A percentile compares a stretch with the other conserved stretches of the same genome.
Evolutionary conservation across 306 rosid species (phyloP).

Genomic region (Styphnolobium japonicum): DNA sequence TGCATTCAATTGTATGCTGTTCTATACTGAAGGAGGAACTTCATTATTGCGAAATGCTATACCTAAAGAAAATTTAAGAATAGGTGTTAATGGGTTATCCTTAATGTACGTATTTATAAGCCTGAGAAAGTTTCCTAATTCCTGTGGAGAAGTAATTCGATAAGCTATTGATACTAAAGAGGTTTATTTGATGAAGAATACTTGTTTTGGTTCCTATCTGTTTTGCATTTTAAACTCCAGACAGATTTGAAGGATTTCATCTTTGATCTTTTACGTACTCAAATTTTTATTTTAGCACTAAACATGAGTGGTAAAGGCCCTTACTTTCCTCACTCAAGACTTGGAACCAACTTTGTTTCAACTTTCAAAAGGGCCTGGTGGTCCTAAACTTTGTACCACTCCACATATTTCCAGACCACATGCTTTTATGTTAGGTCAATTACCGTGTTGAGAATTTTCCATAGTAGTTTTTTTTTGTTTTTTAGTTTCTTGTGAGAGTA

Average conservation of each 20-base stretch:
- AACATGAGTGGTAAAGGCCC: background rate
- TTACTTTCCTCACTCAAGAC: background rate
- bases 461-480: background rate
- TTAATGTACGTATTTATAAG: background rate
- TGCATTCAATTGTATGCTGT: background rate
- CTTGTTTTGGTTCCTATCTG: background rate
- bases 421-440: background rate
- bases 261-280: background rate
- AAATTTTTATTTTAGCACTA: background rate
- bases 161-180: background rate
- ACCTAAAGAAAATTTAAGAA: background rate
- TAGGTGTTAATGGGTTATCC: background rate
- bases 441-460: background rate
- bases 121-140: background rate
- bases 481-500: background rate
- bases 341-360: background rate
- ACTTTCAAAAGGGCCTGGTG: background rate
- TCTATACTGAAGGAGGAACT: background rate
- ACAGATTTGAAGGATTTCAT: background rate
- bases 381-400: background rate
- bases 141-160: background rate
- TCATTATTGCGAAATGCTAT: background rate
- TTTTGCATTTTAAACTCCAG: background rate
- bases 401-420: background rate
- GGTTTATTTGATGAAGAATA: background rate